Evolutionary conservation across 2,329 filamentous ascomycete species (phyloP).

Genomic region (Apiospora malaysiana): DNA sequence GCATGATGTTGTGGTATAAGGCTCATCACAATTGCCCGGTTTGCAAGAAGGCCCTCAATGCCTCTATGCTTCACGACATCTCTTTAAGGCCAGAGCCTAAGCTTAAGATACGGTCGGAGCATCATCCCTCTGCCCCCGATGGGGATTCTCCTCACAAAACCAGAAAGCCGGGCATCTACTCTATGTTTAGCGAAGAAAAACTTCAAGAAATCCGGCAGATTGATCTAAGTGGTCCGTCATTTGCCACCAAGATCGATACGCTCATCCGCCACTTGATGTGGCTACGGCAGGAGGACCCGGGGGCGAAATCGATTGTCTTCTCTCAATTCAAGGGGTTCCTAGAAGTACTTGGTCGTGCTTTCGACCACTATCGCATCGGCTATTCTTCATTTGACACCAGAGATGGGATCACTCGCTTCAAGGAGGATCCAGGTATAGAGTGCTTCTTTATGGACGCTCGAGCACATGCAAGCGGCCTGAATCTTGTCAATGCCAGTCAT

Average conservation of each 20-base stretch:
- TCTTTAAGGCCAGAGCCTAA: conserved; percentile 75
- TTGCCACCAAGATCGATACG: conserved; percentile 90
- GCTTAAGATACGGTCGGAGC: conserved; percentile 69
- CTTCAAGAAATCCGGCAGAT: conserved; percentile 83
- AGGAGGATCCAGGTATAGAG: conserved; percentile 73
- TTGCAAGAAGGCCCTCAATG: conserved; percentile 74
- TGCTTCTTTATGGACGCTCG: conserved; percentile 90
- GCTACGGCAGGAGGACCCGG: conserved; percentile 83
- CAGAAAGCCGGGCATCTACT: conserved; percentile 69
- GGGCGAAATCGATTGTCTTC: conserved; percentile 92
- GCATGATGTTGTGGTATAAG: conserved; percentile 79
- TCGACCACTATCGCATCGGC: conserved; percentile 74
- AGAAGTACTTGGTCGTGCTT: conserved; percentile 72
- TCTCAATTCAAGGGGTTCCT: conserved; percentile 77
- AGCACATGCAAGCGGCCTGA: conserved; percentile 86
- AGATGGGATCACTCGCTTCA: conserved; percentile 77
- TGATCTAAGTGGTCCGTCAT: conserved; percentile 74
- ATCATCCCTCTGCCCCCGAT: conserved; percentile 32
- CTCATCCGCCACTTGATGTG: conserved; percentile 82
- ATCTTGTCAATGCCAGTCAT: conserved; percentile 90
- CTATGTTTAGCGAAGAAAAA: conserved; percentile 72
- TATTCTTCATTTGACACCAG: conserved; percentile 72
- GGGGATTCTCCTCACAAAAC: conserved; percentile 24
- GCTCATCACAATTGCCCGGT: conserved; percentile 79
- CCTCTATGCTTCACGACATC: conserved; percentile 81